phyloP scores from a whole-genome alignment of 371 early-diverging fungal species.

The Enterocytospora artemiae region DNA sequence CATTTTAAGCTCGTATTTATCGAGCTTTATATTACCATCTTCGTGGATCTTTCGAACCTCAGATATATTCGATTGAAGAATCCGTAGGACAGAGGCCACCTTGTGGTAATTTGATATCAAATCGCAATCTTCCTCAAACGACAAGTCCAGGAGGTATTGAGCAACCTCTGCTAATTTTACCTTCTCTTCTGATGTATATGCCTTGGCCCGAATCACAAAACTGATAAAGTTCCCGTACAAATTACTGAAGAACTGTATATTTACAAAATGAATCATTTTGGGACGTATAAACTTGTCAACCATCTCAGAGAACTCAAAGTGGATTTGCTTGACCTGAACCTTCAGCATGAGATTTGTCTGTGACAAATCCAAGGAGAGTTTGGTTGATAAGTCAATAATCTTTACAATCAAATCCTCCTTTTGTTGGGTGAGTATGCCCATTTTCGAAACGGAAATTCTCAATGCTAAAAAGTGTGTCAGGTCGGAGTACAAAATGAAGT shows the following conservation, averaged over 20 bases:
- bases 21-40: not conserved
- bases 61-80: not conserved
- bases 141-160: not conserved
- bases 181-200: not conserved
- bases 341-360: not conserved
- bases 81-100: not conserved
- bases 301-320: not conserved
- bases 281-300: not conserved
- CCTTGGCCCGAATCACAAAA: not conserved
- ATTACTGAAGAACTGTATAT: not conserved
- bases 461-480: not conserved
- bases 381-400: not conserved
- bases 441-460: not conserved
- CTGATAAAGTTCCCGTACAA: not conserved
- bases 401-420: not conserved
- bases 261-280: not conserved
- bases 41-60: not conserved
- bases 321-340: not conserved
- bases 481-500: not conserved
- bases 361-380: not conserved
- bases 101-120: not conserved
- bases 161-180: not conserved
- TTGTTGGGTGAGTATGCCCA: not conserved
- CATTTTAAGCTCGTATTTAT: not conserved
- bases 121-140: not conserved